Percentiles rank a stretch among this genome's conserved stretches.
Evolutionary conservation across 208 protist species (phyloP).

Genomic region (Plasmodiophora brassicae): DNA sequence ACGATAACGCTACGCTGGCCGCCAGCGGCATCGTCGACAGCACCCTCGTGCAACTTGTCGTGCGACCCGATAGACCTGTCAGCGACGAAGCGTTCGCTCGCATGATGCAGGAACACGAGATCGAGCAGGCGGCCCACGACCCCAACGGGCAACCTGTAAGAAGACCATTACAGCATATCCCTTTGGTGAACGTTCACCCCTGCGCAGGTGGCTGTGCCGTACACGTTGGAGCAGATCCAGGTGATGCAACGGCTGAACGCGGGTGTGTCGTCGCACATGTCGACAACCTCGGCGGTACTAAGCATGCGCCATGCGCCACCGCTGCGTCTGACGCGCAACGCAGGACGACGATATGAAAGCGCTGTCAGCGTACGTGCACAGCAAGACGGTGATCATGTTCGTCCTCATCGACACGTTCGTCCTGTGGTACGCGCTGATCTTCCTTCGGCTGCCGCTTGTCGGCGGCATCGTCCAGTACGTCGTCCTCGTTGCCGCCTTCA

Average conservation of each 20-base stretch:
- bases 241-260: neutral
- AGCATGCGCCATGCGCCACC: too few relatives aligned
- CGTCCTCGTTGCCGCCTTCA: neutral
- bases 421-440: neutral
- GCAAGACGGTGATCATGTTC: neutral
- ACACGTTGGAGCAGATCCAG: neutral
- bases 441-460: too few relatives aligned
- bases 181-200: neutral
- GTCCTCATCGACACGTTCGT: neutral
- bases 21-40: neutral
- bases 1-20: neutral
- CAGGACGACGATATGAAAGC: neutral
- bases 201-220: neutral
- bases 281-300: too few relatives aligned
- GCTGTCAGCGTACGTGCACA: neutral
- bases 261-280: too few relatives aligned
- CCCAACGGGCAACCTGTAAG: neutral
- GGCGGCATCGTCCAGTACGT: too few relatives aligned
- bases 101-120: neutral
- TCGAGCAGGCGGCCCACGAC: neutral
- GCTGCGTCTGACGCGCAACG: too few relatives aligned
- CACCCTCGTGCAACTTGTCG: neutral
- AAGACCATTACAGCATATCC: neutral
- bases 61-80: neutral
- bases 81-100: neutral